Conservation (phyloP, 768 basidiomycete genomes). For the Neoboletus brunneissimus region DNA sequence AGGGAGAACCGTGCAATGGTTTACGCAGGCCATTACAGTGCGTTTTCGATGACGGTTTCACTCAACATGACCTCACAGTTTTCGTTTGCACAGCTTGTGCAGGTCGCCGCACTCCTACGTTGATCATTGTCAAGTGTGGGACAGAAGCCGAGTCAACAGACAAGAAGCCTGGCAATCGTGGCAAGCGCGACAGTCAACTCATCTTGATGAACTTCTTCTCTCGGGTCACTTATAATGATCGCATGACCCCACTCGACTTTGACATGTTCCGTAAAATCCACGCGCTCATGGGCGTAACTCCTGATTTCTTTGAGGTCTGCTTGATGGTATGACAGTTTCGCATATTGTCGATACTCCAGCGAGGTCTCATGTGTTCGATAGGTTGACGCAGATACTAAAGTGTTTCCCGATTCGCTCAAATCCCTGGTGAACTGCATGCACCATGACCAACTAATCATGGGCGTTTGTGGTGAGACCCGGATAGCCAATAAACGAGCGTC, state of each 20-base stretch:
- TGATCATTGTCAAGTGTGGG: slow-evolving; percentile 96
- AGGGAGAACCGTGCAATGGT: slow-evolving; percentile 94
- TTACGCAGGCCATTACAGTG: slow-evolving; percentile 99
- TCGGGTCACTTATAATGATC: slow-evolving; percentile 97
- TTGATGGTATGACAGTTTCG: slow-evolving; percentile 73
- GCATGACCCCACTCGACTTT: slow-evolving; percentile 96
- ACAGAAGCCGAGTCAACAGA: slow-evolving; percentile 82
- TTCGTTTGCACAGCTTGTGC: slow-evolving; percentile 54
- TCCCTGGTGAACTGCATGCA: slow-evolving; percentile 98
- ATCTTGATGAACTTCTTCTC: slow-evolving; percentile 99
- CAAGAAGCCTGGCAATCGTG: slow-evolving; percentile 96
- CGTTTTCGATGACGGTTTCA: slow-evolving; percentile 32
- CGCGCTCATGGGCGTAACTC: slow-evolving; percentile 96
- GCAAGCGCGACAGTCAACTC: slow-evolving; percentile 97
- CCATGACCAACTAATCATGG: slow-evolving; percentile 98
- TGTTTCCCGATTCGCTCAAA: slow-evolving; percentile 85
- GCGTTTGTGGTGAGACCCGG: slow-evolving; percentile 96
- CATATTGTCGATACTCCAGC: background rate
- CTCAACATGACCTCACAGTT: background rate
- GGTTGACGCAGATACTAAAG: slow-evolving; percentile 99
- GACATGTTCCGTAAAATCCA: slow-evolving; percentile 98
- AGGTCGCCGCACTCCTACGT: slow-evolving; percentile 88
- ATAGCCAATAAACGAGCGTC: slow-evolving; percentile 98
- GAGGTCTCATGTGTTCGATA: slow-evolving; percentile 33
- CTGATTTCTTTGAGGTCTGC: slow-evolving; percentile 96